These are phyloP conservation scores for Coprinopsis sp. DNA, from an alignment of 768 basidiomycete species.

Conservation along the genomic window DNA sequence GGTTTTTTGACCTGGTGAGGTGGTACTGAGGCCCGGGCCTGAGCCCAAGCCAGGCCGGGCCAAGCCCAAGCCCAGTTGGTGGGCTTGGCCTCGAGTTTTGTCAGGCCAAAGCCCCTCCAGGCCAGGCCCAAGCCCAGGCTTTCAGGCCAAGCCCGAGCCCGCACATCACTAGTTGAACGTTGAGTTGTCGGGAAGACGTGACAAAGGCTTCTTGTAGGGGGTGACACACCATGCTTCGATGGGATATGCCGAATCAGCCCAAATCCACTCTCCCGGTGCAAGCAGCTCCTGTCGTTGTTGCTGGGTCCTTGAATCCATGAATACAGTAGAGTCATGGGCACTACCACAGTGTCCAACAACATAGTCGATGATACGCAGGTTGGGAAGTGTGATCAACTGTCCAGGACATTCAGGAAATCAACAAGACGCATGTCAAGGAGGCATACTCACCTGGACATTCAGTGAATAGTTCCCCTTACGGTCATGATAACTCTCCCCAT, in stretches of 20 bases:
- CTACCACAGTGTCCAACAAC: conserved; percentile 7
- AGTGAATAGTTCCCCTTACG: conserved; percentile 31
- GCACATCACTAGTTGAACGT: conserved; percentile 25
- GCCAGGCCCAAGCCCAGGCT: too few relatives aligned
- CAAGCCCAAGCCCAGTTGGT: too few relatives aligned
- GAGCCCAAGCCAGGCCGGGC: too few relatives aligned
- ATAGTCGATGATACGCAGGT: conserved; percentile 10
- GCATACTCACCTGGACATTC: conserved; percentile 23
- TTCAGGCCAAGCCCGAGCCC: too few relatives aligned
- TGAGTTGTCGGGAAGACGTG: conserved; percentile 17
- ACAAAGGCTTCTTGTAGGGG: conserved; percentile 27
- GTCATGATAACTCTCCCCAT: conserved; percentile 32
- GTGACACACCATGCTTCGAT: conserved; percentile 19
- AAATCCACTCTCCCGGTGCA: conserved; percentile 17
- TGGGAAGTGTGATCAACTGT: conserved; percentile 9
- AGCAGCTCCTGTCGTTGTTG: conserved; percentile 13
- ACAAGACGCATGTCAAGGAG: neutral
- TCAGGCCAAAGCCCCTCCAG: too few relatives aligned
- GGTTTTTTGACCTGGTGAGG: too few relatives aligned
- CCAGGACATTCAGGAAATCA: neutral
- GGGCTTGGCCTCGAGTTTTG: too few relatives aligned
- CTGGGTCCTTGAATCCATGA: conserved; percentile 13
- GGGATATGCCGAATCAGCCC: conserved; percentile 28
- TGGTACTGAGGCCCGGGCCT: too few relatives aligned
- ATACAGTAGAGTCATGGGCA: conserved; percentile 9